Conservation (phyloP, 2,329 filamentous ascomycete species). For the Colletotrichum tofieldiae region DNA sequence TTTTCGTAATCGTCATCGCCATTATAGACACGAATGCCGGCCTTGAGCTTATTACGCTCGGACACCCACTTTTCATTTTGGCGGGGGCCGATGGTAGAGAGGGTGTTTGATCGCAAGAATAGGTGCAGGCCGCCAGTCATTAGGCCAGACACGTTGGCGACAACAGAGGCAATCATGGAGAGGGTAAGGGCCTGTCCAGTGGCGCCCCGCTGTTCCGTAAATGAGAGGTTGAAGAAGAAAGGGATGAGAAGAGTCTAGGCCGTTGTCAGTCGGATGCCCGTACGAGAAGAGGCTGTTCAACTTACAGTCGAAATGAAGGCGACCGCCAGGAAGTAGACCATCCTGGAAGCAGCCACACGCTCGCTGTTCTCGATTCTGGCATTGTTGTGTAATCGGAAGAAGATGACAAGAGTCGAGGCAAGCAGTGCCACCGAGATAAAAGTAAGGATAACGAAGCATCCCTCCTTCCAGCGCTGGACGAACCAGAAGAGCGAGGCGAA, state of each 20-base stretch:
- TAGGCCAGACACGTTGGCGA: constrained; percentile 76
- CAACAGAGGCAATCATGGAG: constrained; percentile 76
- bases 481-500: constrained; percentile 80
- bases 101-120: constrained; percentile 76
- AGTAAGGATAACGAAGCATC: constrained; percentile 69
- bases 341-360: constrained; percentile 75
- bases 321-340: constrained; percentile 77
- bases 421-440: constrained; percentile 67
- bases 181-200: constrained; percentile 63
- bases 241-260: constrained; percentile 71
- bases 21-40: constrained; percentile 62
- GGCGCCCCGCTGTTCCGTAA: constrained; percentile 55
- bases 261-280: constrained; percentile 47
- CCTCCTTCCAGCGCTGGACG: constrained; percentile 71
- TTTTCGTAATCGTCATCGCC: constrained; percentile 49
- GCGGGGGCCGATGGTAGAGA: constrained; percentile 67
- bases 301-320: constrained; percentile 72
- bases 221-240: constrained; percentile 73
- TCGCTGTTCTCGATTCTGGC: constrained; percentile 71
- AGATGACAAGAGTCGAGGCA: constrained; percentile 67
- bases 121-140: constrained; percentile 77
- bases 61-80: constrained; percentile 60
- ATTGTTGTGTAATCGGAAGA: constrained; percentile 69
- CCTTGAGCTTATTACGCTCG: constrained; percentile 61
- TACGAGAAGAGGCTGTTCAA: constrained; percentile 28